phyloP scores from a whole-genome alignment of 164 flowering plant genomes.

The Vitis rotundifolia region DNA sequence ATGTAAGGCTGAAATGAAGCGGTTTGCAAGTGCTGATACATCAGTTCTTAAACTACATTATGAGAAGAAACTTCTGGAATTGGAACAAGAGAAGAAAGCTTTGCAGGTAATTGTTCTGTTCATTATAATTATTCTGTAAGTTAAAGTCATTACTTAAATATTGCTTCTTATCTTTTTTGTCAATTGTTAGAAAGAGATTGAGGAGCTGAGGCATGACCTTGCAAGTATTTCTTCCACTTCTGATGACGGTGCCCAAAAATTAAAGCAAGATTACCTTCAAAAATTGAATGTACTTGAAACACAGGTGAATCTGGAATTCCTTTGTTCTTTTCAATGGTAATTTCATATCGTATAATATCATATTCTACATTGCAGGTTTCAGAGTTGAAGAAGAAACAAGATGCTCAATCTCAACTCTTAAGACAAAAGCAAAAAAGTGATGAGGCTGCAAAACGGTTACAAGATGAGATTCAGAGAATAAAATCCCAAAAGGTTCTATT shows the following conservation, averaged over 20 bases:
- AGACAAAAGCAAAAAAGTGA: conserved; percentile 98
- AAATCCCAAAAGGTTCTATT: conserved; percentile 80
- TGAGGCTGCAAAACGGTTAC: conserved; percentile 88
- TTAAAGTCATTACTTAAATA: neutral
- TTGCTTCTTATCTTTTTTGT: conserved; percentile 3
- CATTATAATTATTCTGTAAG: neutral
- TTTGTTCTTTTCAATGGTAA: neutral
- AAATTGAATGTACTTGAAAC: conserved; percentile 81
- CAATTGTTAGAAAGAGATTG: conserved; percentile 83
- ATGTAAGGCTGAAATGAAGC: conserved; percentile 94
- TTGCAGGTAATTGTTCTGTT: conserved; percentile 53
- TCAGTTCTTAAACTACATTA: conserved; percentile 87
- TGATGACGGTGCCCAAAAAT: conserved; percentile 84
- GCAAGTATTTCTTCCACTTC: conserved; percentile 69
- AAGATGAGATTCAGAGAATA: conserved; percentile 96
- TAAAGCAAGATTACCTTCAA: conserved; percentile 90
- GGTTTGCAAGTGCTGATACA: conserved; percentile 60
- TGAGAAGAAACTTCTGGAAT: conserved; percentile 88
- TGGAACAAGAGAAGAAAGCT: conserved; percentile 79
- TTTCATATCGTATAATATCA: neutral
- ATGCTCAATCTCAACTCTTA: conserved; percentile 91
- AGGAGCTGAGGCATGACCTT: conserved; percentile 62
- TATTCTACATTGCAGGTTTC: conserved; percentile 59
- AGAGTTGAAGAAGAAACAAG: conserved; percentile 93
- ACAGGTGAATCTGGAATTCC: conserved; percentile 54